phyloP scores from a whole-genome alignment of 345 rosid species.

The Sonneratia alba region DNA sequence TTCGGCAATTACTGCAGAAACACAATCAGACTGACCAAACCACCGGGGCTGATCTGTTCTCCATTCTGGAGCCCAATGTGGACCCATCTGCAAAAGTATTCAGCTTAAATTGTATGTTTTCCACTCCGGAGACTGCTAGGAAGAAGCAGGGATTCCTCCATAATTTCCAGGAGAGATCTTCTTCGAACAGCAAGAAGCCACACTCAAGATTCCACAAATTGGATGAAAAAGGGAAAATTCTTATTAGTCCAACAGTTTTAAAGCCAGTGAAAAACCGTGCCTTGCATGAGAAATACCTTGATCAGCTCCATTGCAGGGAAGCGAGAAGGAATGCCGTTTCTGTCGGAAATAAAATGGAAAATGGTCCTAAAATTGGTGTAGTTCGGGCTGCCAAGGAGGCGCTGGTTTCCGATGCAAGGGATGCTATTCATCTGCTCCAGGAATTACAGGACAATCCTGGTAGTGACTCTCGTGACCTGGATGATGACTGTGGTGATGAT shows the following conservation, averaged over 20 bases:
- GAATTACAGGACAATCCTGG: constrained; percentile 21
- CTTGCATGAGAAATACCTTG: constrained; percentile 75
- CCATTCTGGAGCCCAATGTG: constrained; percentile 53
- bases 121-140: constrained; percentile 33
- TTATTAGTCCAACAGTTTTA: constrained; percentile 55
- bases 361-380: constrained; percentile 27
- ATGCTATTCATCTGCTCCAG: constrained; percentile 51
- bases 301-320: constrained; percentile 63
- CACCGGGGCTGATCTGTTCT: constrained; percentile 53
- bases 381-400: constrained; percentile 48
- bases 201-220: constrained; percentile 31
- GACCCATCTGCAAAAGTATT: constrained; percentile 9
- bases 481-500: constrained; percentile 14
- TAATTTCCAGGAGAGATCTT: constrained; percentile 24
- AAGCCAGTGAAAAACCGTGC: constrained; percentile 56
- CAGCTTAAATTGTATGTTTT: constrained; percentile 17
- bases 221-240: constrained; percentile 9
- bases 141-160: constrained; percentile 33
- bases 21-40: constrained; percentile 32
- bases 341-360: constrained; percentile 8
- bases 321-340: constrained; percentile 54
- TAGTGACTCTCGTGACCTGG: constrained; percentile 27
- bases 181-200: constrained; percentile 25
- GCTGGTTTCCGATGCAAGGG: constrained; percentile 23
- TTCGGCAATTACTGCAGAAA: constrained; percentile 54